Evolutionary conservation across 805 yeast genomes (phyloP).

Genomic region (Suhomyces canberraensis): DNA sequence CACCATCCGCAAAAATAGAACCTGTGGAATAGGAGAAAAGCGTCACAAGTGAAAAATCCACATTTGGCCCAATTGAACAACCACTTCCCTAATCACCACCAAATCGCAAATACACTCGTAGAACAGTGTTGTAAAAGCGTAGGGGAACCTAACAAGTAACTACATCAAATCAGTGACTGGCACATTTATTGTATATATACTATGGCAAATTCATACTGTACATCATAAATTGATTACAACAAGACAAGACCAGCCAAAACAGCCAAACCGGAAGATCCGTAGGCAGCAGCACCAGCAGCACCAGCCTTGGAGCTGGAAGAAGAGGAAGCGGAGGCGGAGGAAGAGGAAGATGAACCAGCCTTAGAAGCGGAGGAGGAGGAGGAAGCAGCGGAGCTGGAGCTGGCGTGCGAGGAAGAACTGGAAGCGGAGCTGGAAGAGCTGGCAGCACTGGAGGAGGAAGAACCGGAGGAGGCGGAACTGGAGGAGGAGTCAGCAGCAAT

Average conservation of each 20-base stretch:
- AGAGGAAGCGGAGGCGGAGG: constrained; percentile 7
- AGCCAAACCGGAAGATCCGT: constrained; percentile 22
- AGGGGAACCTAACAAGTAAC: too few species aligned
- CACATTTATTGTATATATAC: too few species aligned
- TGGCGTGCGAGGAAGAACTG: constrained; percentile 12
- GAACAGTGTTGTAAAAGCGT: too few species aligned
- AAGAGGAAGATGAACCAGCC: constrained; percentile 10
- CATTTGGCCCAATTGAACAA: too few species aligned
- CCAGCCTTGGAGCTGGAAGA: constrained; percentile 5
- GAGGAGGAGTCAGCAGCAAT: constrained; percentile 10
- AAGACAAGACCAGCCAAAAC: constrained; percentile 25
- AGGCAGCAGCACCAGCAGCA: constrained; percentile 9
- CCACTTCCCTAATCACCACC: too few species aligned
- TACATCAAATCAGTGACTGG: too few species aligned
- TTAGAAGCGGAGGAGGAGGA: constrained; percentile 18
- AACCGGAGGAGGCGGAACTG: constrained; percentile 7
- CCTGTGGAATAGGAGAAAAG: too few species aligned
- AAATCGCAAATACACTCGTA: too few species aligned
- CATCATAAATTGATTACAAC: constrained; percentile 13
- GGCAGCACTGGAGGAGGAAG: constrained; percentile 9
- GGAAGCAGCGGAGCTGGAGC: constrained; percentile 9
- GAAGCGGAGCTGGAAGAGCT: constrained; percentile 7
- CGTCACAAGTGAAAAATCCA: too few species aligned
- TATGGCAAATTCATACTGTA: too few species aligned
- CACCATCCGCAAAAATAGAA: too few species aligned